Conservation (phyloP, 2,329 filamentous ascomycete genomes). For the Pleomassaria siparia region DNA sequence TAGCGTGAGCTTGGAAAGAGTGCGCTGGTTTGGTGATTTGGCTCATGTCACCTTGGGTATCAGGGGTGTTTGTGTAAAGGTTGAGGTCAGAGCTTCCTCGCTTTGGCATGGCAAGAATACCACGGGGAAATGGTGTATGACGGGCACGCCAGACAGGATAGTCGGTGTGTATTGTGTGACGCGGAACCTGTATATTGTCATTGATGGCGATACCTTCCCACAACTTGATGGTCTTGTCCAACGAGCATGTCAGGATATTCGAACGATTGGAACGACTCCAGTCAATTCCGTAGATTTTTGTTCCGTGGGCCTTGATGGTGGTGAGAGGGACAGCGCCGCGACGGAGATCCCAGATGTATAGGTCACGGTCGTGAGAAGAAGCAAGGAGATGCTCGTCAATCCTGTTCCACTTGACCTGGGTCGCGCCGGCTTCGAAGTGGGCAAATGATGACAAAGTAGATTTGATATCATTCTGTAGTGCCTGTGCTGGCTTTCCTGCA, state of each 20-base stretch:
- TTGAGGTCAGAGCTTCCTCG: conserved; percentile 82
- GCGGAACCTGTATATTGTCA: conserved; percentile 41
- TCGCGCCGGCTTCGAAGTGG: conserved; percentile 91
- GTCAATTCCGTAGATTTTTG: conserved; percentile 93
- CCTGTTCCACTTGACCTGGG: conserved; percentile 93
- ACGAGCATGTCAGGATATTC: conserved; percentile 80
- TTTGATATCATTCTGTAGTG: conserved; percentile 8
- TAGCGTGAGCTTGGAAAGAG: conserved; percentile 57
- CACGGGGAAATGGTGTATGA: conserved; percentile 86
- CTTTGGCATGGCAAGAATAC: conserved; percentile 88
- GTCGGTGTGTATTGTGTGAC: conserved; percentile 72
- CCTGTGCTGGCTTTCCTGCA: conserved; percentile 68
- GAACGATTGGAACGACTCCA: conserved; percentile 80
- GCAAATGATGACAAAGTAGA: conserved; percentile 62
- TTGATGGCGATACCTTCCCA: conserved; percentile 75
- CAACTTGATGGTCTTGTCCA: conserved; percentile 90
- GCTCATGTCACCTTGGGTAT: conserved; percentile 34
- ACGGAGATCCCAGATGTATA: conserved; percentile 89
- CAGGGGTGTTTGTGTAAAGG: conserved; percentile 70
- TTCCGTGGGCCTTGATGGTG: conserved; percentile 84
- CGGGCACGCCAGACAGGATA: conserved; percentile 91
- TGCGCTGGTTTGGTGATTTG: conserved; percentile 46
- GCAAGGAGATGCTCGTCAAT: conserved; percentile 85
- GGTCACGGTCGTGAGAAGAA: conserved; percentile 83
- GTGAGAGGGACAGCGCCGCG: conserved; percentile 75